These are phyloP conservation scores for Thalassiosira oceanica DNA, from an alignment of 352 stramenopile genomes.

Conservation along the genomic window DNA sequence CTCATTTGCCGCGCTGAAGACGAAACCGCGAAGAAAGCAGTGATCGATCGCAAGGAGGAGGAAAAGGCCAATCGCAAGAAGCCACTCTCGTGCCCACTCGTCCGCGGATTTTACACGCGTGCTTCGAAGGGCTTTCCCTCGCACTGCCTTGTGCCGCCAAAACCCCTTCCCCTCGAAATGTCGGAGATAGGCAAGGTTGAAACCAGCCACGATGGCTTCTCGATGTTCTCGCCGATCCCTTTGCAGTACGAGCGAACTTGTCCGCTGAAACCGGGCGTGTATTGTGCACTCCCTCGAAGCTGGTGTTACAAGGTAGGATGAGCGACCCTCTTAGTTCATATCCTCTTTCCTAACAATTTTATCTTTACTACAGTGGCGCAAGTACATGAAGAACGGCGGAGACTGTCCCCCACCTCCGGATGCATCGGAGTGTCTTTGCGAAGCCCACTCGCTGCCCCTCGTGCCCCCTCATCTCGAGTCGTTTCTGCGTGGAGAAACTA, in stretches of 20 bases:
- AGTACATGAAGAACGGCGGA: constrained; percentile 76
- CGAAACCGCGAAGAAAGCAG: constrained; percentile 57
- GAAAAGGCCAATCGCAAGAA: constrained; percentile 58
- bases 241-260: no score
- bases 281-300: constrained; percentile 59
- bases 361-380: constrained; percentile 66
- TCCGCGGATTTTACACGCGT: constrained; percentile 69
- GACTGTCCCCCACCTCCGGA: constrained; percentile 53
- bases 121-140: constrained; percentile 53
- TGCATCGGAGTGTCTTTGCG: constrained; percentile 61
- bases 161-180: not conserved
- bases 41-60: constrained; percentile 49
- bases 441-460: constrained; percentile 67
- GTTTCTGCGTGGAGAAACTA: constrained; percentile 60
- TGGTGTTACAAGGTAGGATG: no score
- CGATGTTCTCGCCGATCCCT: no score
- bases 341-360: no score
- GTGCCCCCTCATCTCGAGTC: constrained; percentile 71
- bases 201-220: constrained; percentile 1
- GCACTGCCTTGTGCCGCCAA: constrained; percentile 32
- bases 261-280: constrained; percentile 58
- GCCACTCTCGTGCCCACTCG: constrained; percentile 53
- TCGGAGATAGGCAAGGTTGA: not conserved
- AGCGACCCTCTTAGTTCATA: no score
- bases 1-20: constrained; percentile 65